These are phyloP conservation scores for Tricholoma terreum DNA, from an alignment of 768 basidiomycete genomes.

Conservation along the genomic window DNA sequence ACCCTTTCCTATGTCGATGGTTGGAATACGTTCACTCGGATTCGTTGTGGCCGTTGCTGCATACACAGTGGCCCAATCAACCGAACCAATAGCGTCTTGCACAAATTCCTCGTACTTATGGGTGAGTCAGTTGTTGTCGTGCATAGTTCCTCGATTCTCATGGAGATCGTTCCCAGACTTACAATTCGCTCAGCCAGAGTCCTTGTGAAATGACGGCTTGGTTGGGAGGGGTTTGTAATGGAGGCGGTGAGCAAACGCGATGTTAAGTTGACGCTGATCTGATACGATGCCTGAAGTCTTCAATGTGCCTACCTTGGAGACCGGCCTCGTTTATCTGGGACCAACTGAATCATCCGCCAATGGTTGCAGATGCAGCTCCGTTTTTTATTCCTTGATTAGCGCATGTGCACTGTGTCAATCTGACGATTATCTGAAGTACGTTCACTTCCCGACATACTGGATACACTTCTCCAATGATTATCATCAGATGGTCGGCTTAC, in stretches of 20 bases:
- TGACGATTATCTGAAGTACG: constrained; percentile 30
- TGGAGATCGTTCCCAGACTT: constrained; percentile 25
- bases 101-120: constrained; percentile 3
- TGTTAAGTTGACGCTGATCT: neutral
- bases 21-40: neutral
- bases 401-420: constrained; percentile 52
- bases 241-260: constrained; percentile 26
- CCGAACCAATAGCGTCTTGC: constrained; percentile 17
- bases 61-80: constrained; percentile 12
- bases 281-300: constrained; percentile 27
- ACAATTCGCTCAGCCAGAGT: constrained; percentile 36
- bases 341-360: constrained; percentile 33
- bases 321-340: constrained; percentile 33
- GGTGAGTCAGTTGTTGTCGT: neutral
- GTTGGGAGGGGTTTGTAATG: constrained; percentile 39
- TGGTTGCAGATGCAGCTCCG: constrained; percentile 49
- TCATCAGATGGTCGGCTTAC: constrained; percentile 47
- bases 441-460: neutral
- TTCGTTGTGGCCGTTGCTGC: neutral
- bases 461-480: neutral
- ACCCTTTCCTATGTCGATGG: neutral
- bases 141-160: neutral
- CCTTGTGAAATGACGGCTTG: constrained; percentile 45
- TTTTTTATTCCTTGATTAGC: constrained; percentile 50
- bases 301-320: constrained; percentile 28